Conservation (phyloP, 2,329 filamentous ascomycete species). For the Zymoseptoria crescenta region DNA sequence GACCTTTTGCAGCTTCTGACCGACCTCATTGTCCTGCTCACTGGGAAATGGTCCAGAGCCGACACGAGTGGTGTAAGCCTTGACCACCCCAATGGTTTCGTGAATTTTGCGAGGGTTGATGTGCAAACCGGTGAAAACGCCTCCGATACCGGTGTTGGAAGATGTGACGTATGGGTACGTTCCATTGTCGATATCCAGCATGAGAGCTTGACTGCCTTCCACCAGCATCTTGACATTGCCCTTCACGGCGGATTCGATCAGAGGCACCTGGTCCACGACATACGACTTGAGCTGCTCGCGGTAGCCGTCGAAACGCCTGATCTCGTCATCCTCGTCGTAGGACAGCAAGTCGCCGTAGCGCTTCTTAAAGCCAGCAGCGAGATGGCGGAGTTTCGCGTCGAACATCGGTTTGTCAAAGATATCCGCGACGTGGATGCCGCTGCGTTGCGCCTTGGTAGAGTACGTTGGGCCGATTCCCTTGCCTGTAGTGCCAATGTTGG, state of each 20-base stretch:
- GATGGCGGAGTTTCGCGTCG: slow-evolving; percentile 55
- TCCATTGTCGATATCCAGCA: slow-evolving; percentile 59
- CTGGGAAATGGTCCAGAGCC: slow-evolving; percentile 60
- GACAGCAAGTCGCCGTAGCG: slow-evolving; percentile 59
- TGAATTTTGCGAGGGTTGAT: slow-evolving; percentile 54
- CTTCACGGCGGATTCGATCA: slow-evolving; percentile 55
- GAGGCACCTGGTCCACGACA: slow-evolving; percentile 59
- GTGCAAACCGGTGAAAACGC: slow-evolving; percentile 56
- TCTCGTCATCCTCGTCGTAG: slow-evolving; percentile 64
- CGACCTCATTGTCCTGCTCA: slow-evolving; percentile 52
- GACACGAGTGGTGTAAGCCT: slow-evolving; percentile 56
- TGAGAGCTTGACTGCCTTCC: slow-evolving; percentile 61
- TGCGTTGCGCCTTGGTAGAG: slow-evolving; percentile 57
- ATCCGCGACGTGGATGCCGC: slow-evolving; percentile 58
- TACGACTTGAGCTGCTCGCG: slow-evolving; percentile 51
- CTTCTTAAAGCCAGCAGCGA: slow-evolving; percentile 58
- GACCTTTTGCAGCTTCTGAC: slow-evolving; percentile 49
- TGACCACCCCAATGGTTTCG: slow-evolving; percentile 58
- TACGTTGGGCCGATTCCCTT: slow-evolving; percentile 50
- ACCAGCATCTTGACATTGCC: slow-evolving; percentile 54
- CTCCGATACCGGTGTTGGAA: slow-evolving; percentile 52
- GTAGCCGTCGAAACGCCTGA: slow-evolving; percentile 53
- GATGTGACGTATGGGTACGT: slow-evolving; percentile 57
- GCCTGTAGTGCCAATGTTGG: slow-evolving; percentile 44
- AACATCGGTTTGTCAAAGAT: slow-evolving; percentile 61